Base-by-base conservation (phyloP, 805 yeast genomes). In the Schizosaccharomyces japonicus region DNA sequence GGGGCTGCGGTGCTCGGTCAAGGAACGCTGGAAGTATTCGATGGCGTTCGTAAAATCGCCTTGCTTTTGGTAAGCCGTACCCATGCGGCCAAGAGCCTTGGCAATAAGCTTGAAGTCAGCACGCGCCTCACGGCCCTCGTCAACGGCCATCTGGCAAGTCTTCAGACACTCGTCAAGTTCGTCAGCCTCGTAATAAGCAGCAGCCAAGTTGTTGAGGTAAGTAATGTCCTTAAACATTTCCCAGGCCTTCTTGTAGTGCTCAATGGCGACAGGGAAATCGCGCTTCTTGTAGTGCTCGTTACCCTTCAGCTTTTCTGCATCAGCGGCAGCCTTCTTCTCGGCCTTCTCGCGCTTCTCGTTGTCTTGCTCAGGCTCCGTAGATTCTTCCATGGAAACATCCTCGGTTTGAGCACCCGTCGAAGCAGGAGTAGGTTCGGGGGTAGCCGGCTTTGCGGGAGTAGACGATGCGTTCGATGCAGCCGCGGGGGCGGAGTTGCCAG, bases 1-100 rank as follows among this genome's bases (percentile, higher is more conserved):
- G 25, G 96, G 94, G 21, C 94, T 82, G 67, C 99, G 77, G 66
- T 84, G 95, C 68, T 90, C 99, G 44, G 96, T 90, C 59, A 90
- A 69, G 1, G 96, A 80, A 64, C 80, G 83, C 64, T 85, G 87
- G 58, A 80, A 87, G 61, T 57, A 72, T 58, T 75, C 78, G 52
- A 75, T 76, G 19, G 98, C 95, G 47, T 71, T 68, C 52, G 69
- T 66, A 58, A 78, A 68, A 52, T 87, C 79, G 51, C 74, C 79
- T 60, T 71, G 66, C 65, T 90, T 90, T 58, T 74, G 65, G 63
- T 81, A 83, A 30, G 78, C 63, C 60, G 73, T 79, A 63, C 95
- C 98, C 50, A 83, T 70, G 64, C 98, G 78, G 25, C 92, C 87
- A 62, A 82, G 81, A 1, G 96, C 78, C 64, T 90, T 90, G 50